Evolutionary conservation across 352 stramenopile species (phyloP).

Genomic region (Peronospora farinosa): DNA sequence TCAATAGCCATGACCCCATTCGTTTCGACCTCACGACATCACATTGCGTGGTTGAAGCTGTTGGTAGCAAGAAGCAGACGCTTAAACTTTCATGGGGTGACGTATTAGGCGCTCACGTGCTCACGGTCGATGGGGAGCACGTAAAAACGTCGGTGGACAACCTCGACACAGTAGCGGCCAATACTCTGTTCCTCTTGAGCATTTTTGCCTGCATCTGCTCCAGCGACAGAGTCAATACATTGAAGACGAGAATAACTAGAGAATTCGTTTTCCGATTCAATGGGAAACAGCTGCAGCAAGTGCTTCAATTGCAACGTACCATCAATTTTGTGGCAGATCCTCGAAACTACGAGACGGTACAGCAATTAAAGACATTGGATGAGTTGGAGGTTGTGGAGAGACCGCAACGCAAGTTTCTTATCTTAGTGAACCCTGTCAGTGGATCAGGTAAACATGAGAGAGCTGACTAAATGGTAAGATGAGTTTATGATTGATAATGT

Average conservation of each 20-base stretch:
- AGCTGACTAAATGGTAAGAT: background rate
- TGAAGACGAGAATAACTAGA: conserved; percentile 37
- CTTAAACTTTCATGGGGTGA: conserved; percentile 39
- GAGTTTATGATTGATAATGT: too few species aligned
- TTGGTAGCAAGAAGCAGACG: conserved; percentile 4
- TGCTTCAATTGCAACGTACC: conserved; percentile 29
- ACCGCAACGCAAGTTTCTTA: conserved; percentile 39
- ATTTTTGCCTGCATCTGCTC: conserved; percentile 42
- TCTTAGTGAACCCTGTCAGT: conserved; percentile 71
- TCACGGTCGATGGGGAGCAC: conserved; percentile 38
- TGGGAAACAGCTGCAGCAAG: conserved; percentile 30
- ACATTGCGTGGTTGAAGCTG: conserved; percentile 14
- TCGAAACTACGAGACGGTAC: conserved; percentile 24
- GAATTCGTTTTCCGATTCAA: conserved; percentile 50
- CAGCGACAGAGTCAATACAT: conserved; percentile 17
- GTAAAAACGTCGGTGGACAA: conserved; percentile 20
- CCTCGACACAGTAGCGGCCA: background rate
- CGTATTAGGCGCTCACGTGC: conserved; percentile 49
- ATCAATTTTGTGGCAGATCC: conserved; percentile 55
- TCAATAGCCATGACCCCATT: conserved; percentile 20
- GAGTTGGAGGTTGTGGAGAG: conserved; percentile 22
- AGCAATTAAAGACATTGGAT: conserved; percentile 24
- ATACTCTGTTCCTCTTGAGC: conserved; percentile 34
- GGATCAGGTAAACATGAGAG: conserved; percentile 26
- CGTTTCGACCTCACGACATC: conserved; percentile 22